Base-by-base conservation (phyloP, 2,329 filamentous ascomycete genomes). In the Ilyonectria mors-panacis region DNA sequence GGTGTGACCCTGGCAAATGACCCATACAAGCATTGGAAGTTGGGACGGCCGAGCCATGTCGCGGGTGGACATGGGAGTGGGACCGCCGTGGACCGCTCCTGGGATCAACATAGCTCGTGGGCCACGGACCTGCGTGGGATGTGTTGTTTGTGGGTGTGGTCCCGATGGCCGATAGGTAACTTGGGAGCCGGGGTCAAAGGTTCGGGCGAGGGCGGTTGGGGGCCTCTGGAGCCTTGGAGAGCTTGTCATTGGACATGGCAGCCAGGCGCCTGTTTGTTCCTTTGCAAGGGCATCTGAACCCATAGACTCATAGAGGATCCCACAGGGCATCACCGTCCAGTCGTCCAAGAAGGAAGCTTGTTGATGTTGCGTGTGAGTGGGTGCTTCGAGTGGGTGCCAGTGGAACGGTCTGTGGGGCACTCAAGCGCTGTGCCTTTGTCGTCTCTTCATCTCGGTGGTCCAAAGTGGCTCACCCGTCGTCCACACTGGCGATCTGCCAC, bases 401-500 rank as follows among this genome's bases (percentile, higher is more conserved):
- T 53, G 57, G 63, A 35, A 54, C 60, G 35, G 17, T 9, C n/a
- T 65, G 73, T 73, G 70, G 73, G 66, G 67, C 70, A 71, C 42
- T 69, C 59, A 70, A 71, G 65, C 66, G 66, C 55, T 63, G 68
- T 66, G 63, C 64, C 50, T 73, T 63, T 63, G 57, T 55, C 63
- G 62, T 63, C 64, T 71, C 61, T 70, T 75, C 70, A 74, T 75
- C 70, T 75, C 73, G 67, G 70, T 69, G 65, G 66, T 71, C 66
- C 19, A 71, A 68, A 73, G 72, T 70, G 71, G 73, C 55, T 68
- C 65, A 65, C 59, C 57, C 39, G 62, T 58, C 69, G 62, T 70
- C 69, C 67, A 59, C 63, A 71, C 58, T 58, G 64, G 57, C 67
- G 70, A 75, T 75, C 56, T 66, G 64, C 67, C 44, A 66, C 48